Evolutionary conservation across 106 monocot species (phyloP), one percentile per base, ranked within the genome.

Genomic region (Allium fistulosum): DNA sequence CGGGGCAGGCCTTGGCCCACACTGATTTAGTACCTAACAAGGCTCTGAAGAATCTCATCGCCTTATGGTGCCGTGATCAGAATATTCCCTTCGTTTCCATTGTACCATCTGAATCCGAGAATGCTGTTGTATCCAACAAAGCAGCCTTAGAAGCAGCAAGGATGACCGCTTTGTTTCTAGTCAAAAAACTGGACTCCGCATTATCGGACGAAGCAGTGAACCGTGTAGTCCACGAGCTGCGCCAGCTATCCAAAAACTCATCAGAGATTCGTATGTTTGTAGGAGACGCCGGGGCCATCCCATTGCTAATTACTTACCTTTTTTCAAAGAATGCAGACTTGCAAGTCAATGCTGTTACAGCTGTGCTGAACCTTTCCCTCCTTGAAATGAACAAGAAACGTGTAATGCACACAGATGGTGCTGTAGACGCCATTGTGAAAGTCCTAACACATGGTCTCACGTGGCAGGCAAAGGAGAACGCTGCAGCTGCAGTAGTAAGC

Each of bases 311-410:
- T 46, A 81, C 91, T n/a, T 57, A 91, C 2, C 73, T 95, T 10
- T n/a, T 13, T 7, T 80, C 87, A 8, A 65, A 49, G 4, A 85
- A 91, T 6, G 69, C 75, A 9, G 49, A 45, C 51, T 80, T 91
- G 22, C 88, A 91, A 72, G 74, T 88, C 22, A 84, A 90, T 62
- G 85, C 94, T 53, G 79, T 94, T 17, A 88, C 90, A n/a, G 83
- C 94, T 16, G 49, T 91, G 50, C 76, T 90, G 69, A 91, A 94
- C 77, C 85, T 94, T 49, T 94, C 94, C n/a, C 82, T 90, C 61
- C 78, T 90, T 26, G 87, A 90, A 4, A 71, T 78, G 61, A 94
- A 90, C 81, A 90, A 88, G 75, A 77, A 75, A 65, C 77, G 76
- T 6, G 80, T 94, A 56, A 77, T 94, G 87, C 84, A 83, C 65